Conservation (phyloP, 2,329 filamentous ascomycete genomes). For the Grosmannia penicillata region DNA sequence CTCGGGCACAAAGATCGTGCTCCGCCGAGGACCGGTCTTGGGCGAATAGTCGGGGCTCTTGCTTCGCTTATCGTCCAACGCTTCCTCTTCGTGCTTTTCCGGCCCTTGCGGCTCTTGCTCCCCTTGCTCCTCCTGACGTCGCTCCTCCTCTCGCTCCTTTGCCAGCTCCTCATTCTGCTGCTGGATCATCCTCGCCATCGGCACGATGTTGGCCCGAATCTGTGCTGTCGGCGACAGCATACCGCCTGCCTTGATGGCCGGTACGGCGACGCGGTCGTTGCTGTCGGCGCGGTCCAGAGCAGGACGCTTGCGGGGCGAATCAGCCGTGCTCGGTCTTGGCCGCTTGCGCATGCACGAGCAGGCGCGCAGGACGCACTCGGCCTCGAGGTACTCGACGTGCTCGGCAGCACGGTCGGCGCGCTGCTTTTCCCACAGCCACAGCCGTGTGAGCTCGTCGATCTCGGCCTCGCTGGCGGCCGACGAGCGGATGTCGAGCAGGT, state of each 20-base stretch:
- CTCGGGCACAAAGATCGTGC: constrained; percentile 43
- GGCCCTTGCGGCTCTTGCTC: neutral
- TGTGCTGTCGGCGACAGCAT: constrained; percentile 7
- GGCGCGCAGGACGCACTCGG: constrained; percentile 55
- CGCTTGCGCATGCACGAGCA: constrained; percentile 42
- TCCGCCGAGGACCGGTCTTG: constrained; percentile 22
- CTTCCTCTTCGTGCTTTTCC: neutral
- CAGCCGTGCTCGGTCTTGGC: constrained; percentile 15
- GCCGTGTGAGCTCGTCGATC: constrained; percentile 37
- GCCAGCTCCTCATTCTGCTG: constrained; percentile 12
- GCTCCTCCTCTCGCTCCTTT: neutral
- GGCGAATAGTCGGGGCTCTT: constrained; percentile 3
- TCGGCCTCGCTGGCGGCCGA: constrained; percentile 42
- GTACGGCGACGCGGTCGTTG: constrained; percentile 21
- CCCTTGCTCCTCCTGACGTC: no score
- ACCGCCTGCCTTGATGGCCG: neutral
- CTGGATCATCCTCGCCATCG: constrained; percentile 22
- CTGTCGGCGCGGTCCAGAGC: constrained; percentile 24
- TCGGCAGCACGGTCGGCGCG: constrained; percentile 56
- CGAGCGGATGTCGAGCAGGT: constrained; percentile 34
- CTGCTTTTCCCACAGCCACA: constrained; percentile 42
- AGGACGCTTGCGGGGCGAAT: constrained; percentile 21
- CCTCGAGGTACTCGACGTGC: constrained; percentile 59
- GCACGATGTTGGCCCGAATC: constrained; percentile 13
- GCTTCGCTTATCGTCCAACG: no score